Evolutionary conservation across 2,329 filamentous ascomycete genomes (phyloP).

Genomic region (Rhinocladiella similis): DNA sequence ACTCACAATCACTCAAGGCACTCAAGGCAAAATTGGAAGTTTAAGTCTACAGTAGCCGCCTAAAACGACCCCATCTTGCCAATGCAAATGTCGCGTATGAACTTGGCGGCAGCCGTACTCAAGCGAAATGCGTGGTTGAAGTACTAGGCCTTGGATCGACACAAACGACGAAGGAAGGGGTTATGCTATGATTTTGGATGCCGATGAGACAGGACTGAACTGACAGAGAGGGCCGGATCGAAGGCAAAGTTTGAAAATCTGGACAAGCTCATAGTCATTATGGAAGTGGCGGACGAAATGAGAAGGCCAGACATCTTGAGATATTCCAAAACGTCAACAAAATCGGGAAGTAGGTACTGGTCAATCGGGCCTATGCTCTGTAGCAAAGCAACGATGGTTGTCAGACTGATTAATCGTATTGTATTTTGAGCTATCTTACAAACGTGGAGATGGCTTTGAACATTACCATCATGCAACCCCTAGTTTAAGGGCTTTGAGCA

Average conservation of each 20-base stretch:
- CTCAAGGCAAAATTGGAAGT: slow-evolving; percentile 30
- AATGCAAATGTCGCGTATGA: slow-evolving; percentile 42
- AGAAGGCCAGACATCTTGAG: slow-evolving; percentile 61
- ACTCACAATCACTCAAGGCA: slow-evolving; percentile 31
- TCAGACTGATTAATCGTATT: too few relatives aligned
- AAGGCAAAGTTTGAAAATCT: slow-evolving; percentile 76
- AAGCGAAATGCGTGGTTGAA: slow-evolving; percentile 64
- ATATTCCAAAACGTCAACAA: slow-evolving; percentile 56
- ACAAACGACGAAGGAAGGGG: slow-evolving; percentile 69
- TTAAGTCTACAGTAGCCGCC: too few relatives aligned
- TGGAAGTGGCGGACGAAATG: slow-evolving; percentile 76
- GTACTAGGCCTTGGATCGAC: slow-evolving; percentile 49
- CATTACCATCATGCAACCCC: too few relatives aligned
- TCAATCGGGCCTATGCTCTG: slow-evolving; percentile 51
- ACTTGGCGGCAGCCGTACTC: slow-evolving; percentile 24
- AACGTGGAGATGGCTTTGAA: too few relatives aligned
- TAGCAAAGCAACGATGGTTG: too few relatives aligned
- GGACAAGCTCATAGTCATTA: slow-evolving; percentile 79
- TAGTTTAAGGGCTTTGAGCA: too few relatives aligned
- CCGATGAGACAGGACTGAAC: slow-evolving; percentile 37
- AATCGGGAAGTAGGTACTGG: too few relatives aligned
- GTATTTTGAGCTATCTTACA: too few relatives aligned
- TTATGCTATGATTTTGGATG: slow-evolving; percentile 37
- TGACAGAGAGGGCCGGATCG: slow-evolving; percentile 71
- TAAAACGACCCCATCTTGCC: slow-evolving; percentile 74